Base-by-base conservation (phyloP, 257 asterid genomes). In the Nicotiana obtusifolia region DNA sequence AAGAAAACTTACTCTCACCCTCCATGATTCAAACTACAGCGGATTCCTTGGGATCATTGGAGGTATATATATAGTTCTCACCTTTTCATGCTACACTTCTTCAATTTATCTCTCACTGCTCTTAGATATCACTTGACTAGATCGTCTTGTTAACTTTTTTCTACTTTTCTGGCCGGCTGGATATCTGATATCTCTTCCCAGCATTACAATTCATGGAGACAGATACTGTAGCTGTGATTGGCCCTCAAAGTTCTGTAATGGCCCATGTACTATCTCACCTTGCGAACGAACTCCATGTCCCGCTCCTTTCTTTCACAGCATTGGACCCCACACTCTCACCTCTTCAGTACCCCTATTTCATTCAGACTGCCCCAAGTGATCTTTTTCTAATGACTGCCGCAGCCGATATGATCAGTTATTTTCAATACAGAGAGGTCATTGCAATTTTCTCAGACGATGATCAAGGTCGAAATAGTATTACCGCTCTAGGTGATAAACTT, bases 221-320 rank as follows among this genome's bases (percentile, higher is more conserved):
- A 15, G 84, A 95, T 31, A 91, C 91, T 0, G 91, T 91, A 30
- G 98, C 98, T 22, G 89, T 95, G 65, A 90, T 95, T 71, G 97
- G 98, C 53, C 98, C 98, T 62, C 98, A 95, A 84, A 81, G 82
- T 69, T 92, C 98, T n/a, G 89, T 86, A 26, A 87, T 91, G 92
- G 98, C 98, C 22, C 98, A 92, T 76, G 88, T 87, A 64, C 90
- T 95, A 10, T 93, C 98, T 22, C 97, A 93, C 88, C 89, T 93
- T 47, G 94, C 94, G 22, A 95, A 90, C 14, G 93, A 92, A 81
- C 97, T 95, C 88, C 98, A 92, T 60, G 91, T 92, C 78, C 98
- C 98, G 0, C 87, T 95, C 89, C 84, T 95, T 75, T 95, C 97
- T 49, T 95, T 95, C 83, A 91, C 98, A 0, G 97, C 98, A 19